A percentile compares a stretch with the other conserved stretches of the same genome.
These are phyloP conservation scores for Xerocomellus chrysenteron DNA, from an alignment of 768 basidiomycete species.

Conservation along the genomic window DNA sequence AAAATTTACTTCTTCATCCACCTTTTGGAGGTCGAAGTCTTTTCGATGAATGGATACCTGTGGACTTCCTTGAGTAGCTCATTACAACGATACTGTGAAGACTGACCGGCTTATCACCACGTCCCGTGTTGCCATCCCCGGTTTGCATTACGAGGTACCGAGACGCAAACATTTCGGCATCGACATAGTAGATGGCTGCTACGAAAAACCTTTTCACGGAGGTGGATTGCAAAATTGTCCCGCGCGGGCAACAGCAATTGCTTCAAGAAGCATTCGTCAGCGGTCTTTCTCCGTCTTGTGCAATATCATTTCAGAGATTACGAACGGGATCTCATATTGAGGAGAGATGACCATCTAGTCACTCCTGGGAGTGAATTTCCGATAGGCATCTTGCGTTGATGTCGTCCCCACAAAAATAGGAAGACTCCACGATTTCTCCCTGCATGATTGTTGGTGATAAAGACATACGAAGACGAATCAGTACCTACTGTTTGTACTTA, in stretches of 20 bases:
- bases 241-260: background rate
- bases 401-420: constrained; percentile 3
- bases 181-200: constrained; percentile 8
- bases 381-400: background rate
- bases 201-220: constrained; percentile 7
- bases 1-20: background rate
- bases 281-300: background rate
- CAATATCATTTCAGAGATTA: constrained; percentile 10
- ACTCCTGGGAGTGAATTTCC: constrained; percentile 3
- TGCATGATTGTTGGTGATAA: background rate
- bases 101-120: background rate
- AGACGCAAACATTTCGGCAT: background rate
- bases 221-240: background rate
- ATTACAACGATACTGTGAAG: background rate
- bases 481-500: background rate
- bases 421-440: constrained; percentile 12
- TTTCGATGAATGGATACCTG: constrained; percentile 6
- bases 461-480: background rate
- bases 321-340: background rate
- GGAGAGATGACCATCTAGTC: constrained; percentile 2
- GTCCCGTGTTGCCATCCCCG: background rate
- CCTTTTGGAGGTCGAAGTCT: background rate
- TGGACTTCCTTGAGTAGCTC: background rate
- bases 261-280: constrained; percentile 16
- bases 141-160: constrained; percentile 6